Percentiles rank a stretch among this genome's conserved stretches.
Conservation (phyloP, 257 asterid genomes). For the Rehmannia glutinosa region DNA sequence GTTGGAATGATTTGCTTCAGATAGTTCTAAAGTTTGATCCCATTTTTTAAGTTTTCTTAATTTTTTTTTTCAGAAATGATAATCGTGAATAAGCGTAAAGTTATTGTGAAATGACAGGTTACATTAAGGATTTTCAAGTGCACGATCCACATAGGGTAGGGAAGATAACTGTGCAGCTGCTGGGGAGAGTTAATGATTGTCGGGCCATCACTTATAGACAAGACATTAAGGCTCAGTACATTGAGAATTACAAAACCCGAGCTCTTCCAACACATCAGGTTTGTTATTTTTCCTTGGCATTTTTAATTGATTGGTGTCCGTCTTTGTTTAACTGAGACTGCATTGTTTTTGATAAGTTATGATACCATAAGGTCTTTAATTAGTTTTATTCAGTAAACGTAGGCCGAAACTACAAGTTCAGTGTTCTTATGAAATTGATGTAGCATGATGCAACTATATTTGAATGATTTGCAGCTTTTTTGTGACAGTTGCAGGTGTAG, state of each 20-base stretch:
- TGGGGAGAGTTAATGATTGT: conserved; percentile 87
- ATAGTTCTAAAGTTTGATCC: not conserved
- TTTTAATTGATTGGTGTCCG: not conserved
- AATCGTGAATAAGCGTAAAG: conserved; percentile 12
- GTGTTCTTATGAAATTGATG: not conserved
- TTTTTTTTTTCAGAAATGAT: not conserved
- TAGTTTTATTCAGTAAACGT: too few species aligned
- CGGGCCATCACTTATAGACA: conserved; percentile 81
- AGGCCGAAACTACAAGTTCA: not conserved
- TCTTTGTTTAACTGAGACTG: not conserved
- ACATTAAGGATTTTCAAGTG: conserved; percentile 73
- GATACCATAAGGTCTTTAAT: not conserved
- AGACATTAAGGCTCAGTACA: conserved; percentile 60
- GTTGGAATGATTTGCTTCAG: conserved; percentile 4
- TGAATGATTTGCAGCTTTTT: not conserved
- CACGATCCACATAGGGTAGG: conserved; percentile 84
- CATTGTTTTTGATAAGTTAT: not conserved
- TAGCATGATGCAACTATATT: too few species aligned
- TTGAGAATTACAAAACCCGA: conserved; percentile 58
- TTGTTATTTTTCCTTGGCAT: conserved; percentile 3
- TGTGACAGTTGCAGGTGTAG: not conserved
- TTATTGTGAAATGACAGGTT: conserved; percentile 53
- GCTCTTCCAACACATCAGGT: conserved; percentile 94
- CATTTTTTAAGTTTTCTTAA: not conserved
- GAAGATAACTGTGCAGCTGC: conserved; percentile 74